Evolutionary conservation across 2,329 filamentous ascomycete genomes (phyloP), one percentile per base, ranked within the genome.

Genomic region (Calycina marina): DNA sequence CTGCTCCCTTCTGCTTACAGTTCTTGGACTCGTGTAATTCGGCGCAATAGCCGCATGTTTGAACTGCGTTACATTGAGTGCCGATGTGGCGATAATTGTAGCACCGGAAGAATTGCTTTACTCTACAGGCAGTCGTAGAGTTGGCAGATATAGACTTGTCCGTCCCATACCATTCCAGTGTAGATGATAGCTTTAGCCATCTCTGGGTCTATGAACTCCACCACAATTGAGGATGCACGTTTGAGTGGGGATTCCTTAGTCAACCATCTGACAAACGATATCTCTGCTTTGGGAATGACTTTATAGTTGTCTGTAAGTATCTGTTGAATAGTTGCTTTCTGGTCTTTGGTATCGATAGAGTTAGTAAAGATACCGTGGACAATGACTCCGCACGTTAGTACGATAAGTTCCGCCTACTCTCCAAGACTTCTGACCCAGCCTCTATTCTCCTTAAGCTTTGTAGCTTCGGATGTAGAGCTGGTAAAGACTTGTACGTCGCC

Each of bases 331-430:
- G 42, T 46, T 39, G 33, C 41, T 39, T 36, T 36, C 31, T 47
- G 37, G 22, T 51, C 40, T 16, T 46, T 50, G 13, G 48, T 43
- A 34, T 50, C 46, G 34, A 50, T 47, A 11, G 43, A 45, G 22
- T 39, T 48, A 25, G 40, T 48, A 15, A 36, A 34, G 32, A 51
- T 43, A 16, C 46, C 38, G 34, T 50, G 43, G 26, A 44, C 40
- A 22, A 51, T 42, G 15, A 49, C 42, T 36, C 48, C 40, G 29
- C 46, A 49, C 4, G 38, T 48, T 36, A 33, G 36, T 18, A 42
- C 33, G 10, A 38, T 38, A 18, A 38, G 32, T 36, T 38, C 36
- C 14, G 33, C 35, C 13, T 44, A 30, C 30, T 40, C 31, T 36
- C 41, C 38, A 36, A 46, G 40, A 26, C 40, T 32, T 30, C 28